Conservation (phyloP, 129 eudicot species). For the Centaurea solstitialis region DNA sequence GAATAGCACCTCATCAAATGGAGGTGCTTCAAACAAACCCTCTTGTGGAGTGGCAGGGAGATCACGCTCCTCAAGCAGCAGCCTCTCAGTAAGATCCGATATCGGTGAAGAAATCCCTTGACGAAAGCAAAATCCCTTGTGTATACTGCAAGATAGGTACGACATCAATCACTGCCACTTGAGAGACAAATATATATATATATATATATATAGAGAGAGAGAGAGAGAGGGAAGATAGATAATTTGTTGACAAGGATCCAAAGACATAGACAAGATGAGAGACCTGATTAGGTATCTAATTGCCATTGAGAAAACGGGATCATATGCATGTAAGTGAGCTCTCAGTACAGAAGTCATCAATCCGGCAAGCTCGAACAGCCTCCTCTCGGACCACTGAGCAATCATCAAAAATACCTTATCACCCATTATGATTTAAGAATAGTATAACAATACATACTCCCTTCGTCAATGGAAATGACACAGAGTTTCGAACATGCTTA, state of each 20-base stretch:
- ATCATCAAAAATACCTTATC: constrained; percentile 11
- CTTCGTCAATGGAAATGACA: no score
- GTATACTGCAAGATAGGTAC: constrained; percentile 63
- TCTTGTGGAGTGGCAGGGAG: constrained; percentile 82
- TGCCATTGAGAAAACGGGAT: constrained; percentile 86
- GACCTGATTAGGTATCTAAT: constrained; percentile 94
- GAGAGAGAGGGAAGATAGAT: neutral
- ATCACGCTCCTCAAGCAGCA: constrained; percentile 95
- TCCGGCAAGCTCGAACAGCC: constrained; percentile 96
- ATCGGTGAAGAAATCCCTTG: constrained; percentile 90
- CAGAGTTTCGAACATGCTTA: no score
- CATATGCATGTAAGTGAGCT: constrained; percentile 91
- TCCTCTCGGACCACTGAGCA: constrained; percentile 90
- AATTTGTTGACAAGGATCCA: neutral
- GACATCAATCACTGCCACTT: constrained; percentile 3
- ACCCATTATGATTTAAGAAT: neutral
- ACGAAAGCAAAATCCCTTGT: constrained; percentile 88
- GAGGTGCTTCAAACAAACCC: constrained; percentile 83
- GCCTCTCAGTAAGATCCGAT: constrained; percentile 86
- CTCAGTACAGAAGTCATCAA: constrained; percentile 76
- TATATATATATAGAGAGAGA: neutral
- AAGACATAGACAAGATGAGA: neutral
- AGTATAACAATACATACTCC: neutral
- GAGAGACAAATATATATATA: neutral
- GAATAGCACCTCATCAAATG: constrained; percentile 83